Base-by-base conservation (phyloP, 495 filamentous ascomycete species). In the Amorphotheca resinae region DNA sequence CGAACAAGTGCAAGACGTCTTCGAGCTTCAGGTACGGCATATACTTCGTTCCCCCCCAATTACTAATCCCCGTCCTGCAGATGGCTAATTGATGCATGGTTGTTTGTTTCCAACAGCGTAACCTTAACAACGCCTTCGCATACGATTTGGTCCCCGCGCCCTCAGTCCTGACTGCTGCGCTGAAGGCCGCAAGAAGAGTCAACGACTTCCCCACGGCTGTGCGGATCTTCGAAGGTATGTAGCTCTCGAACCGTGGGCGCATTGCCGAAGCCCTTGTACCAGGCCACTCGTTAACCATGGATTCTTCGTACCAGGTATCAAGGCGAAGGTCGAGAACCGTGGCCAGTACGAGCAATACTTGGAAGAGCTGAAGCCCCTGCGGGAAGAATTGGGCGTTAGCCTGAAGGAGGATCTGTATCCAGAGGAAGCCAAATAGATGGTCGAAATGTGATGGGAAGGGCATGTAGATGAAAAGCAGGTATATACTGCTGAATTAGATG, bases 91-190 rank as follows among this genome's bases (percentile, higher is more conserved):
- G 28, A 32, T 14, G 11, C 28, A 1, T 32, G 28, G 28, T 9
- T 32, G 11, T 32, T 5, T n/a, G n/a, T n/a, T n/a, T n/a, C n/a
- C n/a, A 26, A 51, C 33, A 98, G 87, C 87, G 91, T 61, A 99
- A 99, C 68, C 75, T 99, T 53, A 99, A 99, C 80, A 99, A 99
- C 70, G 87, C 84, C 64, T 99, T 99, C 69, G 91, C 91, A 63
- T 99, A 99, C 80, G 91, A 99, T 76, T 79, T 99, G 58, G 91
- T 99, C 50, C 91, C 91, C 53, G 88, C 89, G 40, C 77, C 89
- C 41, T 79, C 85, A 54, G 93, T 99, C 59, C 78, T 95, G 65
- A 74, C 76, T 54, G 88, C 91, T 53, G 91, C 91, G 42, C 74
- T 99, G 42, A 80, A 74, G 62, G 91, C 91, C 48, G 91, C 91